Conservation (phyloP, 2,329 filamentous ascomycete species). For the Elsinoe australis region DNA sequence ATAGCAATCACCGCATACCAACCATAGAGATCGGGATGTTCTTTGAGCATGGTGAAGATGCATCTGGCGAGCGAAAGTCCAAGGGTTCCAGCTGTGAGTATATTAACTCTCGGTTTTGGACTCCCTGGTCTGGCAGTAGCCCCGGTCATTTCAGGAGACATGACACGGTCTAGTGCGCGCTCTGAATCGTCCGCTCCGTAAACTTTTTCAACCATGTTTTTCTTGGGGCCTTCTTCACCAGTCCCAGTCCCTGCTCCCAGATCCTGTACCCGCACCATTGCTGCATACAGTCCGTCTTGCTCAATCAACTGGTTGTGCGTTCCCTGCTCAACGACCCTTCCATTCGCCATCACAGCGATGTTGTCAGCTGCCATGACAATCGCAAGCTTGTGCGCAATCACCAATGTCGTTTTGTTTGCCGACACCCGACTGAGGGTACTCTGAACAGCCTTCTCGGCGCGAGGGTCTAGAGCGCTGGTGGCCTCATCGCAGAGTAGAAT, state of each 20-base stretch:
- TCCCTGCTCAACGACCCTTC: conserved; percentile 39
- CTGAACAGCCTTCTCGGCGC: conserved; percentile 31
- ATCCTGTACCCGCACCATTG: conserved; percentile 42
- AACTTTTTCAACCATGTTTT: no score
- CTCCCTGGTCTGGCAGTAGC: neutral
- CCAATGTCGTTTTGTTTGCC: conserved; percentile 29
- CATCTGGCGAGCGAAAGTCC: conserved; percentile 31
- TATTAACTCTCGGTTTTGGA: no score
- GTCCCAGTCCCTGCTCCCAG: conserved; percentile 29
- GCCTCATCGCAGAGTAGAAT: conserved; percentile 34
- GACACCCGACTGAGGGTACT: conserved; percentile 30
- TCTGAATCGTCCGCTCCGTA: no score
- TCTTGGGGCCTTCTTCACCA: neutral
- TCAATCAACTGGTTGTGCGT: conserved; percentile 35
- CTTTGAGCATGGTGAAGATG: conserved; percentile 32
- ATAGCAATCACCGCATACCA: conserved; percentile 32
- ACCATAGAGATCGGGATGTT: conserved; percentile 31
- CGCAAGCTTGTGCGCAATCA: conserved; percentile 40
- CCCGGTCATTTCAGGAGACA: no score
- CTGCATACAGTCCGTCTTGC: conserved; percentile 34
- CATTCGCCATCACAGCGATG: conserved; percentile 40
- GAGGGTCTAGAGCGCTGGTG: conserved; percentile 32
- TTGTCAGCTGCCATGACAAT: conserved; percentile 40
- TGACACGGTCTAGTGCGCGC: no score
- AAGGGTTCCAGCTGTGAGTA: conserved; percentile 25